Evolutionary conservation across 2,329 filamentous ascomycete genomes (phyloP), one percentile per base, ranked within the genome.

Genomic region (Karstenula rhodostoma): DNA sequence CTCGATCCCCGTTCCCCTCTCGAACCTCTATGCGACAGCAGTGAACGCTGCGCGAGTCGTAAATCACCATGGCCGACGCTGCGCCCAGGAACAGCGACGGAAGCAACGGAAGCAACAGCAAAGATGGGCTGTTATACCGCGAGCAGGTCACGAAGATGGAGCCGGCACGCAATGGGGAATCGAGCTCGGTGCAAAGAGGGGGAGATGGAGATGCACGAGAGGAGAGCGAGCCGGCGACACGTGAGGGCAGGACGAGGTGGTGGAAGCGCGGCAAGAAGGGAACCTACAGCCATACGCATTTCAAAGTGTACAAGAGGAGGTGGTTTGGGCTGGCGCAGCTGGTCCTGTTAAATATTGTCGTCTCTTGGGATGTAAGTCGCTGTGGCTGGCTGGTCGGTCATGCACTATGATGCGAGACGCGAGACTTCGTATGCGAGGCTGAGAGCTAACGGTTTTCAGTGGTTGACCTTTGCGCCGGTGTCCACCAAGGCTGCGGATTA

Each of bases 401-500:
- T 25, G 57, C 33, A 22, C 29, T 29, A 35, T 50, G 46, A 43
- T 50, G 32, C 27, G 33, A 32, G 29, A 43, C 44, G 17, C 37
- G 37, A 40, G 37, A 19, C 22, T 25, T 13, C 19, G 17, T 17
- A 55, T 17, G 48, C 27, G 29, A 58, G 40, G 50, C 50, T 43
- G 50, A 52, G 35, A 52, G 33, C 57, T 66, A 50, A 66, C 54
- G 29, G 13, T 46, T 9, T 40, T n/a, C 67, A 93, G 92, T 98
- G 94, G 94, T 86, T 98, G 69, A 95, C 93, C 7, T 97, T 93
- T 78, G 90, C 94, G 1, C 90, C 94, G 43, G 89, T 97, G 33
- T 92, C 92, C 1, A 86, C 86, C 35, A 87, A 89, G 23, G 86
- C 92, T 1, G 88, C 93, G 0, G 69, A 83, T 25, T 97, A 93